These are phyloP conservation scores for Paratinospora sagittata DNA, from an alignment of 164 flowering plant genomes.

Conservation along the genomic window DNA sequence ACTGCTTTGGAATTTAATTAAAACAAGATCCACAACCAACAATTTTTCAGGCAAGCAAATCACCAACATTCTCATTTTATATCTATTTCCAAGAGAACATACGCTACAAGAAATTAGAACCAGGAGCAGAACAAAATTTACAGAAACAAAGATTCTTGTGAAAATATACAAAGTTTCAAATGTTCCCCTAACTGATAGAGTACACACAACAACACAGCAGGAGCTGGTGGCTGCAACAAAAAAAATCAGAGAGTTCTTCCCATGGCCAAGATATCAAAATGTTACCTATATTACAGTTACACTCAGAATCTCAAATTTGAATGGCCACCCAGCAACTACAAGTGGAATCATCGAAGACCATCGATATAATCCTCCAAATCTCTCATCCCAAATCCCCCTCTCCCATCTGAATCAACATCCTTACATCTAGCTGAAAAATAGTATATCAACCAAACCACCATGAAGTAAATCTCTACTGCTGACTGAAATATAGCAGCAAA, in stretches of 20 bases:
- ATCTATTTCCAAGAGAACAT: conserved; percentile 6
- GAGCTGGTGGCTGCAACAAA: conserved; percentile 18
- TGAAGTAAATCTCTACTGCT: conserved; percentile 68
- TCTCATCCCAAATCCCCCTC: conserved; percentile 64
- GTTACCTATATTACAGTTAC: conserved; percentile 29
- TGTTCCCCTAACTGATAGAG: conserved; percentile 17
- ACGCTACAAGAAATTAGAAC: conserved; percentile 8
- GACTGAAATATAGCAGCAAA: conserved; percentile 58
- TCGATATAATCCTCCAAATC: conserved; percentile 64
- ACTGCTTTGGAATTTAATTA: background rate
- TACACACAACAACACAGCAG: conserved; percentile 37
- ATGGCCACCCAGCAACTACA: background rate
- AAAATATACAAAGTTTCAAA: conserved; percentile 18
- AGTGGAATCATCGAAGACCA: conserved; percentile 47
- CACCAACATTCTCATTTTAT: background rate
- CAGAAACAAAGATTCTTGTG: conserved; percentile 10
- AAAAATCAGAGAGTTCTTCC: conserved; percentile 20
- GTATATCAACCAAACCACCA: conserved; percentile 84
- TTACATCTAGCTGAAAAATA: conserved; percentile 68
- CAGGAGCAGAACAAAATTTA: conserved; percentile 17
- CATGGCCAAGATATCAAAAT: conserved; percentile 24
- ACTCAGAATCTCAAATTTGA: conserved; percentile 19
- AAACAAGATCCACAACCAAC: background rate
- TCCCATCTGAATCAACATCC: conserved; percentile 54
- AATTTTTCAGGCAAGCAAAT: background rate